A percentile compares a stretch with the other conserved stretches of the same genome.
Conservation (phyloP, 2,329 filamentous ascomycete species). For the Penicillium freii region DNA sequence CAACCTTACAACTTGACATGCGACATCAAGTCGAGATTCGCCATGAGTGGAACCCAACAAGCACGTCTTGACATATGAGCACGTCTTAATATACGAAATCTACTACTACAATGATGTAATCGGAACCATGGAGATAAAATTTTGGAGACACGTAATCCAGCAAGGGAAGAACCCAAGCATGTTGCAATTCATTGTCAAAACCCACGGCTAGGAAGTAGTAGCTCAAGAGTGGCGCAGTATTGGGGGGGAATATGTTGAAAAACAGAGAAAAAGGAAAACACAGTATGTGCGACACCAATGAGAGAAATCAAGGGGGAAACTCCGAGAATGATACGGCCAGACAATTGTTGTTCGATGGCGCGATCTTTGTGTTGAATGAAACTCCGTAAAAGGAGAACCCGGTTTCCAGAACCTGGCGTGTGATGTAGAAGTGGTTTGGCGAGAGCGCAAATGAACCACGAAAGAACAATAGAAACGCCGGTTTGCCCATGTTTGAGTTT, state of each 20-base stretch:
- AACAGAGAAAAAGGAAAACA: not conserved
- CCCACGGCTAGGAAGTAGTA: conserved; percentile 8
- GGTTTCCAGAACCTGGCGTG: conserved; percentile 9
- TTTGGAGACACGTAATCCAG: not conserved
- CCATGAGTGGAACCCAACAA: not conserved
- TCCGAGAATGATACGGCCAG: conserved; percentile 7
- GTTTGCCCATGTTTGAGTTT: conserved; percentile 8
- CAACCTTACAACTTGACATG: not conserved
- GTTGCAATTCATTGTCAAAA: conserved; percentile 6
- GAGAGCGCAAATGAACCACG: conserved; percentile 1
- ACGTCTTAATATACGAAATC: not conserved
- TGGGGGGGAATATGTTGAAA: conserved; percentile 13
- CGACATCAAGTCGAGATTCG: not conserved
- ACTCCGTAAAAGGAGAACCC: not conserved
- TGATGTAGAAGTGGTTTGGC: conserved; percentile 3
- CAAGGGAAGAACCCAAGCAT: not conserved
- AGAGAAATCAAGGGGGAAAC: not conserved
- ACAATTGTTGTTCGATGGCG: conserved; percentile 10
- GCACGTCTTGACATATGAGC: not conserved
- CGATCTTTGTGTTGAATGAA: conserved; percentile 2
- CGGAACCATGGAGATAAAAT: not conserved
- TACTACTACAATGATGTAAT: not conserved
- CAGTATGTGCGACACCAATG: not conserved
- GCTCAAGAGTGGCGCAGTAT: not conserved
- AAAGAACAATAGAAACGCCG: conserved; percentile 11